Conservation (phyloP, 2,329 filamentous ascomycete genomes). For the Colletotrichum brevisporum region DNA sequence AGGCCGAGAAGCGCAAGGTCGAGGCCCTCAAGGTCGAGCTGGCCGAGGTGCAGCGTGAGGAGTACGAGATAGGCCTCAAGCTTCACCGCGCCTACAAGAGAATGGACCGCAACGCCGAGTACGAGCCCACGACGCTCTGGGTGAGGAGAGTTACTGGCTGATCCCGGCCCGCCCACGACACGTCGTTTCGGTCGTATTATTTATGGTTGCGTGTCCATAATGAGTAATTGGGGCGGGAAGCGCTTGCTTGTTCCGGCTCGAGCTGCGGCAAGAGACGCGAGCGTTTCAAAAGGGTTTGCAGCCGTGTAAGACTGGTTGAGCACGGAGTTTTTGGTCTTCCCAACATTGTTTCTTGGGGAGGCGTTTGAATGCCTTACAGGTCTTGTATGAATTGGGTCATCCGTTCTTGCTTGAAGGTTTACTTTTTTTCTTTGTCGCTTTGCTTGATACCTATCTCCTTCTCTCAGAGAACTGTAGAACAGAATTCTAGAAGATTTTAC, state of each 20-base stretch:
- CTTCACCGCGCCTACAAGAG: slow-evolving; percentile 83
- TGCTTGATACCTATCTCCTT: slow-evolving; percentile 35
- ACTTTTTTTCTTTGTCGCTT: background rate
- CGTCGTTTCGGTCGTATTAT: background rate
- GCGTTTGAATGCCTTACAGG: background rate
- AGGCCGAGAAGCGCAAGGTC: slow-evolving; percentile 75
- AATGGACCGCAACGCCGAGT: slow-evolving; percentile 75
- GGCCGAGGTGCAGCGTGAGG: slow-evolving; percentile 80
- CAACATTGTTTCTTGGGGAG: background rate
- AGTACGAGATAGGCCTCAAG: slow-evolving; percentile 83
- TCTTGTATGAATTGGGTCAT: slow-evolving; percentile 1
- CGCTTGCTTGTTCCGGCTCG: background rate
- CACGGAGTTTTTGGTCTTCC: slow-evolving; percentile 23
- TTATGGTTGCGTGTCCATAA: background rate
- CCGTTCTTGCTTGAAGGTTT: background rate
- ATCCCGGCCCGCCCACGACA: background rate
- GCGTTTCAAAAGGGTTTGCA: slow-evolving; percentile 37
- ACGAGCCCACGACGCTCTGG: slow-evolving; percentile 80
- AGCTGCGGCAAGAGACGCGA: slow-evolving; percentile 20
- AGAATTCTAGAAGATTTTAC: slow-evolving; percentile 9
- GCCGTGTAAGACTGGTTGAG: slow-evolving; percentile 10
- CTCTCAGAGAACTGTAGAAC: slow-evolving; percentile 20
- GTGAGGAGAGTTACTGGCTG: slow-evolving; percentile 80
- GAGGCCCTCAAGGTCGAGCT: slow-evolving; percentile 76
- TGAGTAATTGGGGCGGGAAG: background rate